Percentiles rank a stretch among this genome's conserved stretches.
Conservation (phyloP, 2,329 filamentous ascomycete species). For the Emergomyces pasteurianus region DNA sequence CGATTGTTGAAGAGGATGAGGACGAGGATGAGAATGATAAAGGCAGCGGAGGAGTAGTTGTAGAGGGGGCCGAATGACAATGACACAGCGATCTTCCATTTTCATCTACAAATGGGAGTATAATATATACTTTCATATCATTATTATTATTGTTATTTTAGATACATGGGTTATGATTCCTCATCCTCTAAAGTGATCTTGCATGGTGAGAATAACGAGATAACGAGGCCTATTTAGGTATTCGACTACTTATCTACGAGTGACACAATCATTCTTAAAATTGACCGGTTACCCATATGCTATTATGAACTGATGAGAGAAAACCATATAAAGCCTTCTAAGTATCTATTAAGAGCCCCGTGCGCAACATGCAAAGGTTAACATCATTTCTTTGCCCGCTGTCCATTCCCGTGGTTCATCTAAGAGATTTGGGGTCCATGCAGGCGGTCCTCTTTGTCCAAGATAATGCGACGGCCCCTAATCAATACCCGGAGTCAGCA, state of each 20-base stretch:
- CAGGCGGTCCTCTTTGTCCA: not conserved
- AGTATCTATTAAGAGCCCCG: not conserved
- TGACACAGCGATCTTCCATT: not conserved
- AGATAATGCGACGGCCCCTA: not conserved
- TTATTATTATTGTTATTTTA: not conserved
- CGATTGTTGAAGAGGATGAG: conserved; percentile 68
- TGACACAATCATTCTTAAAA: not conserved
- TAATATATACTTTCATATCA: not conserved
- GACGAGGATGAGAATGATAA: conserved; percentile 35
- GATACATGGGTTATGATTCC: not conserved
- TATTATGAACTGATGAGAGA: too few species aligned
- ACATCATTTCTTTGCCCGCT: not conserved
- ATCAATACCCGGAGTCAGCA: not conserved
- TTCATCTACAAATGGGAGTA: not conserved
- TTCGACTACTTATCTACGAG: not conserved
- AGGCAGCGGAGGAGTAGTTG: not conserved
- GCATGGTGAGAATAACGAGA: not conserved
- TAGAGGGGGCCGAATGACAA: not conserved
- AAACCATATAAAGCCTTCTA: not conserved
- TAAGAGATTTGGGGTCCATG: not conserved
- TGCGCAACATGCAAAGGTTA: not conserved
- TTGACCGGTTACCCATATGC: too few species aligned
- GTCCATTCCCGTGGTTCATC: not conserved
- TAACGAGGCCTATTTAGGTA: not conserved
- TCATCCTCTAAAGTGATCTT: not conserved